Conservation (phyloP, 148 eudicot species). For the Dysphania ambrosioides region DNA sequence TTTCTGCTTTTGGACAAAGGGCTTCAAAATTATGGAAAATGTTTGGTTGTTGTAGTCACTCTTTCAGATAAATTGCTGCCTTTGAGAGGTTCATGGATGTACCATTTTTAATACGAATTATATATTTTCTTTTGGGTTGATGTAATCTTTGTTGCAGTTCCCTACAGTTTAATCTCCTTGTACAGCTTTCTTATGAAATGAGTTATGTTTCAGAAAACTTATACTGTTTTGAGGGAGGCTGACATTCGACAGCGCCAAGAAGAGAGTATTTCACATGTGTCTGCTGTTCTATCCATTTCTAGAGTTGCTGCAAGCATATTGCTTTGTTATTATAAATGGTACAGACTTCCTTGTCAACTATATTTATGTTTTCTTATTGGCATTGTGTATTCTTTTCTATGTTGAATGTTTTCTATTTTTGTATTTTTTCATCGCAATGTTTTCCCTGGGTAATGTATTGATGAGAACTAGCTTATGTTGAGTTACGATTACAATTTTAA, state of each 20-base stretch:
- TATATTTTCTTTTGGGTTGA: too few species aligned
- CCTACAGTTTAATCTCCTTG: neutral
- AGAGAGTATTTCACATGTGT: slow-evolving; percentile 55
- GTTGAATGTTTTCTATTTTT: neutral
- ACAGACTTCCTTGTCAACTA: neutral
- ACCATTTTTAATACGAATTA: too few species aligned
- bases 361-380: neutral
- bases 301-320: slow-evolving; percentile 60
- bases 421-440: neutral
- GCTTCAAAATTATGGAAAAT: neutral
- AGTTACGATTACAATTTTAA: neutral
- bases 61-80: neutral
- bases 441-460: neutral
- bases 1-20: neutral
- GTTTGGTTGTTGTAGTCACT: neutral
- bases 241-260: slow-evolving; percentile 61
- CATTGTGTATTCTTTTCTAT: too few species aligned
- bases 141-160: neutral
- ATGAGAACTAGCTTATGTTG: neutral
- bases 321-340: slow-evolving; percentile 71
- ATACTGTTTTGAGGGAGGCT: slow-evolving; percentile 48
- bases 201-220: slow-evolving; percentile 30
- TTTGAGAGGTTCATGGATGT: neutral
- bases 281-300: slow-evolving; percentile 66
- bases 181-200: slow-evolving; percentile 5